These are phyloP conservation scores for Kwoniella mangroviensis DNA, from an alignment of 768 basidiomycete species.

Conservation along the genomic window DNA sequence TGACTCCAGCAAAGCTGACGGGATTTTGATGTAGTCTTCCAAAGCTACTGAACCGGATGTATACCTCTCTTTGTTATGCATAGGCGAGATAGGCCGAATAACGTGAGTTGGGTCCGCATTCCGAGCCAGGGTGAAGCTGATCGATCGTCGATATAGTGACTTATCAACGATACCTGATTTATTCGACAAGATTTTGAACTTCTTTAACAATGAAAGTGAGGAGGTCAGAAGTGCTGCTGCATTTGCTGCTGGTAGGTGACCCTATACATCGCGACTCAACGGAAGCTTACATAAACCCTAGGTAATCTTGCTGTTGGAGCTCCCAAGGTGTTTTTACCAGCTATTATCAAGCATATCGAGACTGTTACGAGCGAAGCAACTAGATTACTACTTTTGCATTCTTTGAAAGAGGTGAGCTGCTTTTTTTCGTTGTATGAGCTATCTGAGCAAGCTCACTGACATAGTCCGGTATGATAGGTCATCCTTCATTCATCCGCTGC, in stretches of 20 bases:
- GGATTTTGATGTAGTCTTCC: constrained; percentile 40
- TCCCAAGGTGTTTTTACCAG: constrained; percentile 80
- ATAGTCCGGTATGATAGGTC: constrained; percentile 63
- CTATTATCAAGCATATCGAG: constrained; percentile 71
- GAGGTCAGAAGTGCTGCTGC: constrained; percentile 88
- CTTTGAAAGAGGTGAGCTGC: constrained; percentile 78
- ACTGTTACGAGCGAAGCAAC: constrained; percentile 64
- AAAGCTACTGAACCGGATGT: constrained; percentile 69
- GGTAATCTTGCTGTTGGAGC: constrained; percentile 97
- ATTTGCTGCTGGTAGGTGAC: constrained; percentile 77
- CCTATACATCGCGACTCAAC: neutral
- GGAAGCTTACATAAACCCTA: constrained; percentile 42
- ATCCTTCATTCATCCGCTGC: constrained; percentile 86
- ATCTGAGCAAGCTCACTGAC: neutral
- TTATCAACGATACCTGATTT: constrained; percentile 80
- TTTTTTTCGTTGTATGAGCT: too few species aligned
- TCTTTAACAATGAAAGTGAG: constrained; percentile 78
- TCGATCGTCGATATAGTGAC: constrained; percentile 65
- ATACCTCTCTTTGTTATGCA: constrained; percentile 80
- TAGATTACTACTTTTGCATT: constrained; percentile 83
- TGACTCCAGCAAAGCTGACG: constrained; percentile 49
- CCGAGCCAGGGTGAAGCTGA: neutral
- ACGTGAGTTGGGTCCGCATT: constrained; percentile 64
- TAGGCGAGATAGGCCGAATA: constrained; percentile 91
- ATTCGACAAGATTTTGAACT: constrained; percentile 73